Evolutionary conservation across 306 rosid species (phyloP).

Genomic region (Purshia tridentata): DNA sequence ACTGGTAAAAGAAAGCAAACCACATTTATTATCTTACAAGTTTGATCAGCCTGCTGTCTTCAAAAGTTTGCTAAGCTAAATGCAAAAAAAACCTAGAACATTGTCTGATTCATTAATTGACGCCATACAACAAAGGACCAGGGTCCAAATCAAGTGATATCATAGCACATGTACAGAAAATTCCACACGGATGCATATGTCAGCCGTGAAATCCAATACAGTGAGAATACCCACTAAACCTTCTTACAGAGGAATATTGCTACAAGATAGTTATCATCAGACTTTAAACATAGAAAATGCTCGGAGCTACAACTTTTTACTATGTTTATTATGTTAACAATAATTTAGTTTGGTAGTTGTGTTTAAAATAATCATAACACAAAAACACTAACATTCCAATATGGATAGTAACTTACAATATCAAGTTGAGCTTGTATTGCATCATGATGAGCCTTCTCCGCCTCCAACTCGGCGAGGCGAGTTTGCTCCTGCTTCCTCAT

Average conservation of each 20-base stretch:
- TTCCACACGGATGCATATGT: neutral
- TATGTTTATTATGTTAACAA: too few species aligned
- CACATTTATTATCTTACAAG: neutral
- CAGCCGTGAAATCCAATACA: neutral
- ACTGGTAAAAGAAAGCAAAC: neutral
- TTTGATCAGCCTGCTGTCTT: neutral
- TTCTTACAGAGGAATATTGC: neutral
- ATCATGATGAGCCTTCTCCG: conserved; percentile 76
- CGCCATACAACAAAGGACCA: neutral
- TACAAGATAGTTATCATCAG: too few species aligned
- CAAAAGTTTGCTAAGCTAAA: neutral
- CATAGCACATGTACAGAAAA: neutral
- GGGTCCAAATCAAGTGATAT: neutral
- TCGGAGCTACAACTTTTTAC: too few species aligned
- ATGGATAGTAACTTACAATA: conserved; percentile 52
- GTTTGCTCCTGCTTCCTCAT: conserved; percentile 80
- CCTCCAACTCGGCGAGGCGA: conserved; percentile 73
- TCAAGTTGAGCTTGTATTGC: conserved; percentile 68
- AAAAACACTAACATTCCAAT: neutral
- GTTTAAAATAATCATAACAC: neutral
- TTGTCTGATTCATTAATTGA: neutral
- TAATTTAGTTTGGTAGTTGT: neutral
- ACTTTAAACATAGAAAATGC: too few species aligned
- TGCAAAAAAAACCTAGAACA: neutral
- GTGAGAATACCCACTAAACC: too few species aligned